A percentile compares a stretch with the other conserved stretches of the same genome.
Conservation (phyloP, 352 stramenopile species). For the Pythium utonaiense region DNA sequence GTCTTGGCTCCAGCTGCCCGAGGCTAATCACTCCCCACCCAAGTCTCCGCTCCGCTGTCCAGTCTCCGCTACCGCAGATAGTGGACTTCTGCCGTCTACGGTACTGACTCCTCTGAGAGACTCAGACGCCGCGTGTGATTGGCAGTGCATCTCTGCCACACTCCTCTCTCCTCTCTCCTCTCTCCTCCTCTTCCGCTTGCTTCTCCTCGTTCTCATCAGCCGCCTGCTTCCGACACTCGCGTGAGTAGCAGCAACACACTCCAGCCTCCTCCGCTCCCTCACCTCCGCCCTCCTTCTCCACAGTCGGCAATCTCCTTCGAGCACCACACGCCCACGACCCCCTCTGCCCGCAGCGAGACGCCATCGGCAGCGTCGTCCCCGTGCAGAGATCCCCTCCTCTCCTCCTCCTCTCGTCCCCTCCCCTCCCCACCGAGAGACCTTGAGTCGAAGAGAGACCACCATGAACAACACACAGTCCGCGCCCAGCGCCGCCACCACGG, state of each 20-base stretch:
- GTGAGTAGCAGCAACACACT: not conserved
- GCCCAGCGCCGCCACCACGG: not conserved
- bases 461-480: conserved; percentile 20
- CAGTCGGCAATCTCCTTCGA: conserved; percentile 17
- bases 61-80: conserved; percentile 2
- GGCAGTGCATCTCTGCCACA: conserved; percentile 15
- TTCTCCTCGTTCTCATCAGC: conserved; percentile 7
- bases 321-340: not conserved
- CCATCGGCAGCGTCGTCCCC: conserved; percentile 16
- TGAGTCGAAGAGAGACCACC: not conserved
- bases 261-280: not conserved
- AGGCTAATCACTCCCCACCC: conserved; percentile 22
- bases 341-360: conserved; percentile 18
- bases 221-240: not conserved
- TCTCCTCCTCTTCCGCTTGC: not conserved
- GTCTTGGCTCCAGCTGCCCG: not conserved
- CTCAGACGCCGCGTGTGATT: conserved; percentile 16
- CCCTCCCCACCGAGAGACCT: not conserved
- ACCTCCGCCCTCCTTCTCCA: not conserved
- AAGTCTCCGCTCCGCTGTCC: not conserved
- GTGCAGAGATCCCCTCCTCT: conserved; percentile 4
- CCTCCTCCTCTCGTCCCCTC: not conserved
- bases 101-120: conserved; percentile 11
- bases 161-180: not conserved
- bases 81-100: conserved; percentile 1